These are phyloP conservation scores for Paramyrothecium sp. DNA, from an alignment of 2,329 filamentous ascomycete genomes.

Conservation along the genomic window DNA sequence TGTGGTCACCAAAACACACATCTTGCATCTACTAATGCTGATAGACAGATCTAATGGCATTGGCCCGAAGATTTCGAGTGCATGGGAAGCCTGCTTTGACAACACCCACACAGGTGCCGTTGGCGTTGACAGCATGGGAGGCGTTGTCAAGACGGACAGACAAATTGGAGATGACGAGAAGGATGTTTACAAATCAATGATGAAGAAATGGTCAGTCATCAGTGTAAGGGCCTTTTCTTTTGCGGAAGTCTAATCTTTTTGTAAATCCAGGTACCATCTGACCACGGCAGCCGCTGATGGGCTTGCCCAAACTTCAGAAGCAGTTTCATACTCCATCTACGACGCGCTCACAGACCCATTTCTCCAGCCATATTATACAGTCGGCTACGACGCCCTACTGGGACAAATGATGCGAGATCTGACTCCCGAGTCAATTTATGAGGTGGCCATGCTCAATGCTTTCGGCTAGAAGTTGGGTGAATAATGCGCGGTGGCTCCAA, in stretches of 20 bases:
- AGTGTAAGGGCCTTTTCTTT: not conserved
- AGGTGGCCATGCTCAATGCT: not conserved
- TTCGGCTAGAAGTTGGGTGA: not conserved
- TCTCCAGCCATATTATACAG: not conserved
- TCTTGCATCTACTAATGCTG: not conserved
- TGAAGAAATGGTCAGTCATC: not conserved
- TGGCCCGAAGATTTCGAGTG: not conserved
- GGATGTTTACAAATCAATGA: not conserved
- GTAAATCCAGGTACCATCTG: not conserved
- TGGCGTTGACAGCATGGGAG: conserved; percentile 1
- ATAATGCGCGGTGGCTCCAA: too few species aligned
- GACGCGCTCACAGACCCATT: not conserved
- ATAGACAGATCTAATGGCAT: not conserved
- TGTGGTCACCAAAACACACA: not conserved
- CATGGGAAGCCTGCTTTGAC: not conserved
- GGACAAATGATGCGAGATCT: not conserved
- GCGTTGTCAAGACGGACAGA: not conserved
- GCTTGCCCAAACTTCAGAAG: not conserved
- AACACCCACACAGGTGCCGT: not conserved
- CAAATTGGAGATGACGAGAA: not conserved
- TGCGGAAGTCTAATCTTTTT: not conserved
- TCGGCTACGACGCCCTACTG: not conserved
- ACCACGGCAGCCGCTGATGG: not conserved
- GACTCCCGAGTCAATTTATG: not conserved
- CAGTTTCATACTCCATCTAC: not conserved